Base-by-base conservation (phyloP, 257 asterid genomes). In the Primulina huaijiensis region DNA sequence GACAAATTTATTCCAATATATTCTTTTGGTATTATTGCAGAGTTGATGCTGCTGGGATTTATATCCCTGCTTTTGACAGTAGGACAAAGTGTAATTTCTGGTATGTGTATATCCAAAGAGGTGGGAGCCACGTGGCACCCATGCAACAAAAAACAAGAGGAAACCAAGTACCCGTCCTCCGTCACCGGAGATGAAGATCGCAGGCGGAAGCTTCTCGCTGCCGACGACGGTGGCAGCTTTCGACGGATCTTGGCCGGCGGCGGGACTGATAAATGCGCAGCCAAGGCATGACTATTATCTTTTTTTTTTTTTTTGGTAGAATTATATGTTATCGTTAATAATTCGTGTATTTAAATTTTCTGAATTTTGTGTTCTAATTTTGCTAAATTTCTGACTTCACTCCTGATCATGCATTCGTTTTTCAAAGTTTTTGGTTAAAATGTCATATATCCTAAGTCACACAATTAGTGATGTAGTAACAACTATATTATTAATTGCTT, bases 11-110 rank as follows among this genome's bases (percentile, higher is more conserved):
- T 27, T 30, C 8, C 30, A 3, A 0, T 0, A 8, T 30, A 3
- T 0, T 34, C 2, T 7, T 50, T 21, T 11, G 0, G 23, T 35
- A n/a, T 61, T 37, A 33, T 19, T 67, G 17, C 23, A 92, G 98
- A 90, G 83, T 83, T 92, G 76, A 92, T 92, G 98, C 83, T 90
- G 76, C 74, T 92, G 78, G 98, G 98, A 40, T 92, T 92, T 60
- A 92, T 92, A 77, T 92, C 98, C 20, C 63, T 92, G 83, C 84
- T 92, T 60, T 80, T 92, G 31, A 90, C 97, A 6, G 90, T 87
- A 23, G 85, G 82, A 53, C 95, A 88, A 72, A 63, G 78, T 8
- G 73, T 78, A 34, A 92, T 92, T 7, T 81, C 97, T 11, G 55
- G 78, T 2, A 89, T 92, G 58, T 92, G 98, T 50, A 85, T 92